These are phyloP conservation scores for Sporothrix variecibatus DNA, from an alignment of 2,329 filamentous ascomycete species.

Conservation along the genomic window DNA sequence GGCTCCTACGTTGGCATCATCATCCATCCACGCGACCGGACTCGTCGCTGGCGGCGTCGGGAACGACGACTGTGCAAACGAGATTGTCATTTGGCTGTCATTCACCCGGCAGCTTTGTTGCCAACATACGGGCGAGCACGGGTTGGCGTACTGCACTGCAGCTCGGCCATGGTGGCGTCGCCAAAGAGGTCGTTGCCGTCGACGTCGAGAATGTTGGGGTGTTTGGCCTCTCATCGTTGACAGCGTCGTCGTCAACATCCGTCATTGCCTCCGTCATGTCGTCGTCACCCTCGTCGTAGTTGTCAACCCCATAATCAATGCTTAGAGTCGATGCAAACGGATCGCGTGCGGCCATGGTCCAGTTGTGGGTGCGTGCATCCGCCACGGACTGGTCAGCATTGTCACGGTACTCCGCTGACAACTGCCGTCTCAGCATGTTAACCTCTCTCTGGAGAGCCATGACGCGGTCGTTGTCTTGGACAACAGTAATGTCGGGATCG, in stretches of 20 bases:
- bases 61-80: slow-evolving; percentile 44
- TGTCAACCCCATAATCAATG: neutral
- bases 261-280: slow-evolving; percentile 43
- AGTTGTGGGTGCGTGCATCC: slow-evolving; percentile 44
- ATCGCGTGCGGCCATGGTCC: slow-evolving; percentile 54
- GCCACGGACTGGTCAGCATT: slow-evolving; percentile 22
- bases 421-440: slow-evolving; percentile 37
- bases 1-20: neutral
- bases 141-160: slow-evolving; percentile 55
- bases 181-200: slow-evolving; percentile 47
- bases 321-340: slow-evolving; percentile 43
- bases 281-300: slow-evolving; percentile 40
- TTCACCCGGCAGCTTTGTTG: neutral
- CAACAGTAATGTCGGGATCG: slow-evolving; percentile 46
- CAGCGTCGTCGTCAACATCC: slow-evolving; percentile 38
- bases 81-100: slow-evolving; percentile 35
- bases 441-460: slow-evolving; percentile 43
- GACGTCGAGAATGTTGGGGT: slow-evolving; percentile 37
- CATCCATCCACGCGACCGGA: slow-evolving; percentile 37
- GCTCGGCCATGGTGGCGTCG: slow-evolving; percentile 53
- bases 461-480: slow-evolving; percentile 49
- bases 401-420: slow-evolving; percentile 31
- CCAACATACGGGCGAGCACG: slow-evolving; percentile 23
- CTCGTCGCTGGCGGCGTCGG: slow-evolving; percentile 60
- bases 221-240: slow-evolving; percentile 39